Evolutionary conservation across 163 green algal species (phyloP), one percentile per base, ranked within the genome.

Genomic region (Botryococcus braunii): DNA sequence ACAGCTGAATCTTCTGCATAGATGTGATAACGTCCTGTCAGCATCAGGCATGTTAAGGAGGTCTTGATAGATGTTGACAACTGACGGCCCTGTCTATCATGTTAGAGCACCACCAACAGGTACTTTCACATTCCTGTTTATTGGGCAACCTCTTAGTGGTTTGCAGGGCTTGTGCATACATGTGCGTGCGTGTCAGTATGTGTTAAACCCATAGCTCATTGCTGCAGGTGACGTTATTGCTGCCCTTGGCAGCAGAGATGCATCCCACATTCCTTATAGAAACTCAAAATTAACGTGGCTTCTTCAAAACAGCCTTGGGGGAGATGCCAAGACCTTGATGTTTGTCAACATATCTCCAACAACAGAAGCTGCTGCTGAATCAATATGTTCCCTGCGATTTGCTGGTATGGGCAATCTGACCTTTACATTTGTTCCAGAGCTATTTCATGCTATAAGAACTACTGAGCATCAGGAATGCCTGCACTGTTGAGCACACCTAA

Each of bases 211-310:
- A 31, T 36, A 5, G 4, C 11, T 47, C 62, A 35, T 47, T 21
- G 7, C 7, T 74, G 65, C 78, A 89, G 84, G 85, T 38, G 90
- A 97, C 48, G 91, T 96, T 0, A 96, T 97, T 68, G 75, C 85
- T 49, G 85, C 91, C 0, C 73, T 96, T 3, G 82, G 71, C 37
- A 89, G 83, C 79, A 92, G 91, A 83, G 83, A 89, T 60, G 65
- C 75, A 56, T 3, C 50, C 37, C 92, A 98, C 77, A 77, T 98
- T 21, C 93, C 93, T 0, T 98, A 92, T 84, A 85, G 93, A 73
- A 97, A 98, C 86, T 94, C 84, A 79, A 97, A 96, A 83, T 84
- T 98, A 29, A 98, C 93, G 0, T 94, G 86, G 72, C 79, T 96
- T 73, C 75, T 97, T 71, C 83, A 89, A 78, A 77, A 79, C 29